phyloP scores from a whole-genome alignment of 306 rosid species.

The Cyclanthera cordifolia region DNA sequence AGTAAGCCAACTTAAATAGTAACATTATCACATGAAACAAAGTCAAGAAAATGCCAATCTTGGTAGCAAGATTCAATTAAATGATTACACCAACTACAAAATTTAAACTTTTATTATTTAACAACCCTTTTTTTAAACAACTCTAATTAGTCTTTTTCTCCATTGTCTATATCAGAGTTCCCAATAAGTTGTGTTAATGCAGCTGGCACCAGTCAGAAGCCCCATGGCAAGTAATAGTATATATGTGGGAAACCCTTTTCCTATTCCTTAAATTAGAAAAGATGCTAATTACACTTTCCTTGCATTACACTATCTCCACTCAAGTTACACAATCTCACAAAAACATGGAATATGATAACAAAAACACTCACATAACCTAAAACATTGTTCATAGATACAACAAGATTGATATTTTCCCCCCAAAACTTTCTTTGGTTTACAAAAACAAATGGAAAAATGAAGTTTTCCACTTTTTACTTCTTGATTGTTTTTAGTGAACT shows the following conservation, averaged over 20 bases:
- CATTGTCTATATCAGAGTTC: conserved; percentile 6
- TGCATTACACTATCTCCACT: background rate
- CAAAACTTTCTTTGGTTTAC: background rate
- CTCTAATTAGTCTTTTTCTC: background rate
- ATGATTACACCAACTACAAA: background rate
- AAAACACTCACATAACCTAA: background rate
- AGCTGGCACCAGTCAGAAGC: conserved; percentile 13
- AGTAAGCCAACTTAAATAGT: background rate
- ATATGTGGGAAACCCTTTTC: conserved; percentile 1
- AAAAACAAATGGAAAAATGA: background rate
- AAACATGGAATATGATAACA: background rate
- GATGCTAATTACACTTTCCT: background rate
- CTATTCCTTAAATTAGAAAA: conserved; percentile 7
- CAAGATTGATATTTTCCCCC: background rate
- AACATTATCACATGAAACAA: background rate
- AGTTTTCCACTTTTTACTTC: too few species aligned
- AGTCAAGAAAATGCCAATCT: background rate
- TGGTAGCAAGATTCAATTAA: background rate
- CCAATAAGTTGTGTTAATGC: conserved; percentile 9
- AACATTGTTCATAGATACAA: background rate
- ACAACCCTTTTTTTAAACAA: background rate
- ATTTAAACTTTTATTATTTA: background rate
- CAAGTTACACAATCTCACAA: background rate
- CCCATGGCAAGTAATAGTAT: conserved; percentile 2
- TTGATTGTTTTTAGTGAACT: background rate